Percentiles rank a stretch among this genome's conserved stretches.
These are phyloP conservation scores for Stagonosporopsis vannaccii DNA, from an alignment of 2,329 filamentous ascomycete species.

Conservation along the genomic window DNA sequence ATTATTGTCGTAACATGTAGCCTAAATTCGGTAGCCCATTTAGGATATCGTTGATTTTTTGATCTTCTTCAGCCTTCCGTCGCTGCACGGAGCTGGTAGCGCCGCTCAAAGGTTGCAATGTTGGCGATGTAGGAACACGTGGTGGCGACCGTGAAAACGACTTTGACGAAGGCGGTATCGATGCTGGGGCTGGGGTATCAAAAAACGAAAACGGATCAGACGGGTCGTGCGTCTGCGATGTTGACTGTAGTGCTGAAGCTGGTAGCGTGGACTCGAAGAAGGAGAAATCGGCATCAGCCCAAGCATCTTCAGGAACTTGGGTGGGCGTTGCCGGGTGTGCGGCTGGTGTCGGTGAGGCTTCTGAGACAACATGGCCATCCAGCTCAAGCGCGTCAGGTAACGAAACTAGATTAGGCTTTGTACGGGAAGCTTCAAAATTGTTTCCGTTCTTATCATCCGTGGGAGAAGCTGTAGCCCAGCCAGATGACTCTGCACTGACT, in stretches of 20 bases:
- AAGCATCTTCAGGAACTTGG: slow-evolving; percentile 20
- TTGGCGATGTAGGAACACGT: slow-evolving; percentile 23
- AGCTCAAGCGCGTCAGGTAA: not conserved
- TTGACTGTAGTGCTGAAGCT: slow-evolving; percentile 2
- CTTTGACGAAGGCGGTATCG: slow-evolving; percentile 20
- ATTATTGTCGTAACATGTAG: slow-evolving; percentile 39
- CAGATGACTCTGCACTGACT: not conserved
- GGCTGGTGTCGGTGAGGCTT: not conserved
- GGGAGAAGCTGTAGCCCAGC: not conserved
- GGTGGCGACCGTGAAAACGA: slow-evolving; percentile 31
- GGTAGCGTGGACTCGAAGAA: slow-evolving; percentile 42
- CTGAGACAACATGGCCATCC: not conserved
- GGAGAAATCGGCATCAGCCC: slow-evolving; percentile 28
- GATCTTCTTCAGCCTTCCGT: slow-evolving; percentile 41
- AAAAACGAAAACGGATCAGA: slow-evolving; percentile 39
- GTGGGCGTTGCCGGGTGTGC: slow-evolving; percentile 6
- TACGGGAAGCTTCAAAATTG: slow-evolving; percentile 8
- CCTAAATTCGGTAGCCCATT: slow-evolving; percentile 39
- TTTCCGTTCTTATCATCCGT: not conserved
- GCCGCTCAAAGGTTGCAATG: slow-evolving; percentile 33
- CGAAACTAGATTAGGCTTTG: not conserved
- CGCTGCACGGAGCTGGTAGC: slow-evolving; percentile 35
- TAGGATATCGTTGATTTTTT: slow-evolving; percentile 35
- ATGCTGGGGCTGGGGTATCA: slow-evolving; percentile 23
- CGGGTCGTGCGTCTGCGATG: slow-evolving; percentile 11